These are phyloP conservation scores for Clavispora asparagi DNA, from an alignment of 805 yeast species.

Conservation along the genomic window DNA sequence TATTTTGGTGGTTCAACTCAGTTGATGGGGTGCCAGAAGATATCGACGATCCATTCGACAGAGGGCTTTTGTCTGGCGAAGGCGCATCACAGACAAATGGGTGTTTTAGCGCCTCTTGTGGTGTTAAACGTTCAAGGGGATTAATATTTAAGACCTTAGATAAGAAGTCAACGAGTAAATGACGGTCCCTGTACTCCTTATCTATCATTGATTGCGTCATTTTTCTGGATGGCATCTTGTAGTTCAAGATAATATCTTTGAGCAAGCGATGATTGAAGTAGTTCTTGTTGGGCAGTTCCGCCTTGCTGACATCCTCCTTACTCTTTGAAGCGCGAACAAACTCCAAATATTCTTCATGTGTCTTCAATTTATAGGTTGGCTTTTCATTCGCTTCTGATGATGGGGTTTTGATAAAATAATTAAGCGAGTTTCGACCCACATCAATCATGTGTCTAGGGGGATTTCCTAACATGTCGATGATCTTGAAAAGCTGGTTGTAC, in stretches of 20 bases:
- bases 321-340: conserved; percentile 22
- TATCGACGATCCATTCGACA: not conserved
- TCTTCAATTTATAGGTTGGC: conserved; percentile 27
- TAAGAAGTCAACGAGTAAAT: conserved; percentile 70
- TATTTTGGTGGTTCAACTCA: not conserved
- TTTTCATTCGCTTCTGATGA: conserved; percentile 20
- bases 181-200: conserved; percentile 68
- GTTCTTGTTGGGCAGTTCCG: conserved; percentile 77
- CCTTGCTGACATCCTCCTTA: conserved; percentile 26
- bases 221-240: conserved; percentile 59
- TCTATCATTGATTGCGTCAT: conserved; percentile 53
- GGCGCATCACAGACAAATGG: conserved; percentile 63
- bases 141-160: conserved; percentile 73
- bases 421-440: conserved; percentile 78
- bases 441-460: conserved; percentile 98
- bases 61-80: not conserved
- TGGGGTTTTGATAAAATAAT: conserved; percentile 52
- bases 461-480: conserved; percentile 71
- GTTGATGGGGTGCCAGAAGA: not conserved
- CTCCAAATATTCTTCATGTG: conserved; percentile 32
- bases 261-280: conserved; percentile 66
- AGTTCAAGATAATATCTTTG: conserved; percentile 70
- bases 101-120: conserved; percentile 89
- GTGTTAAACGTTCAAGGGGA: conserved; percentile 94
- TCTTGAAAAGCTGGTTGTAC: conserved; percentile 81